Evolutionary conservation across 129 eudicot genomes (phyloP).

Genomic region (Saussurea involucrata): DNA sequence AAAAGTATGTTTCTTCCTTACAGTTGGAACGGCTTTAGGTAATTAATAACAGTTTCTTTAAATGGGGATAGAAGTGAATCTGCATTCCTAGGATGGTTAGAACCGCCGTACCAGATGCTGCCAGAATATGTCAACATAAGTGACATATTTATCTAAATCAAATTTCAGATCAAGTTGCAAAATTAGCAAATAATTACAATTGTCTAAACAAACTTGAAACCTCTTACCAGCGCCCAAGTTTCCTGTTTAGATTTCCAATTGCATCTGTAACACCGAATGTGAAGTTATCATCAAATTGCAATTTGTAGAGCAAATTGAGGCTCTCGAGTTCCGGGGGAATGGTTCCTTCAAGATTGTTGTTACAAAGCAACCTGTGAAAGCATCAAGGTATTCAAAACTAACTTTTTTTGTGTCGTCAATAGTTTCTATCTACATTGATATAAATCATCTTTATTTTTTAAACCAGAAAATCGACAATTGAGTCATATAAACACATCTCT

Average conservation of each 20-base stretch:
- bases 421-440: neutral
- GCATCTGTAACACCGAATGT: conserved; percentile 32
- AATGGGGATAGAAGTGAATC: conserved; percentile 25
- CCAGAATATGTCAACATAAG: conserved; percentile 6
- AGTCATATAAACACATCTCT: conserved; percentile 5
- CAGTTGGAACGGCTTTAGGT: conserved; percentile 36
- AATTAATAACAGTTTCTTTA: conserved; percentile 26
- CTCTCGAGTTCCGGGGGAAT: conserved; percentile 36
- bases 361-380: conserved; percentile 49
- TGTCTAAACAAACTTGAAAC: neutral
- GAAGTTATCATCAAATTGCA: conserved; percentile 45
- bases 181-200: neutral
- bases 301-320: conserved; percentile 35
- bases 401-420: neutral
- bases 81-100: conserved; percentile 18
- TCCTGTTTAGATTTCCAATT: conserved; percentile 49
- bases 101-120: conserved; percentile 47
- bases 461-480: neutral
- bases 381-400: neutral
- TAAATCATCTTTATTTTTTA: neutral
- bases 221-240: conserved; percentile 62
- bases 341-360: conserved; percentile 51
- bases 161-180: neutral
- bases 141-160: neutral
- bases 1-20: conserved; percentile 23